phyloP scores from a whole-genome alignment of 2,329 filamentous ascomycete species.

The Neonectria neomacrospora region DNA sequence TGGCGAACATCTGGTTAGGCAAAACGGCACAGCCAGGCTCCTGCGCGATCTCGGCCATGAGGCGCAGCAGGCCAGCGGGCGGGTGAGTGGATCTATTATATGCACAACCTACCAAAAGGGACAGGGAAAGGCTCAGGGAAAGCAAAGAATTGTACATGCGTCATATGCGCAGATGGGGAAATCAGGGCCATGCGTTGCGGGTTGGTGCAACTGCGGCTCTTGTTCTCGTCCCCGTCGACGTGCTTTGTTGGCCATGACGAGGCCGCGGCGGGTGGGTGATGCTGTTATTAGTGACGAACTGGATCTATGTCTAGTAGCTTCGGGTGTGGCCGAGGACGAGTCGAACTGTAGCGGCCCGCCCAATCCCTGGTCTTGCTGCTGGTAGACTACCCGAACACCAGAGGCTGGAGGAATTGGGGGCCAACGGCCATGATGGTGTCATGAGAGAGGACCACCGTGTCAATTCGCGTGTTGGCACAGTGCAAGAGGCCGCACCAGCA shows the following conservation, averaged over 20 bases:
- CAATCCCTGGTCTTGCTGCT: neutral
- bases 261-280: neutral
- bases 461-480: neutral
- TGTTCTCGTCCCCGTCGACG: neutral
- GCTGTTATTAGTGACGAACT: neutral
- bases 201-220: neutral
- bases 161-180: no score
- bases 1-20: conserved; percentile 15
- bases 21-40: conserved; percentile 16
- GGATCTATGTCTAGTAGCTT: neutral
- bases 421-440: neutral
- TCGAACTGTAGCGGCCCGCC: neutral
- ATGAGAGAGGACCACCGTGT: neutral
- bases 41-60: neutral
- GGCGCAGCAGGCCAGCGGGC: conserved; percentile 15
- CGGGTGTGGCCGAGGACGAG: neutral
- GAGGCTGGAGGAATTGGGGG: neutral
- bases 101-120: neutral
- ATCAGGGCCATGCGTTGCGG: neutral
- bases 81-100: neutral
- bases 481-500: neutral
- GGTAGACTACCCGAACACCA: no score
- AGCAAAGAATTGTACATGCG: neutral
- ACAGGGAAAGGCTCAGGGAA: neutral
- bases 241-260: neutral